These are phyloP conservation scores for Ceratobasidium theobromae DNA, from an alignment of 1,284 basidiomycete species.

Conservation along the genomic window DNA sequence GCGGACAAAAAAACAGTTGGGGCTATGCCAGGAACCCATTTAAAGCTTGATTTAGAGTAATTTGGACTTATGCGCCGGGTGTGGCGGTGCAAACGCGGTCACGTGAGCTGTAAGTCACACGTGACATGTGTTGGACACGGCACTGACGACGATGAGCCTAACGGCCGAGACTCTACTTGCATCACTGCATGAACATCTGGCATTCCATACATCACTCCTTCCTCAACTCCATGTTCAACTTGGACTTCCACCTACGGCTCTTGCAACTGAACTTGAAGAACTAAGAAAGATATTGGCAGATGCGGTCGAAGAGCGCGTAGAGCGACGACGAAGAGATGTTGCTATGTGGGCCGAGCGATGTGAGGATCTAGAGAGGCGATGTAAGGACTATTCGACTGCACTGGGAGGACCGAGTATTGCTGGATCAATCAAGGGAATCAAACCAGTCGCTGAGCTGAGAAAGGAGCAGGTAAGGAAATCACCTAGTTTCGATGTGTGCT, in stretches of 20 bases:
- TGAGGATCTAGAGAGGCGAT: conserved; percentile 60
- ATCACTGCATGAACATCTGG: conserved; percentile 73
- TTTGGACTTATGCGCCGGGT: background rate
- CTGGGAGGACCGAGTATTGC: conserved; percentile 70
- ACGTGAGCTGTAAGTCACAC: background rate
- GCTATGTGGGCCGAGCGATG: conserved; percentile 68
- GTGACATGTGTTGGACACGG: conserved; percentile 6
- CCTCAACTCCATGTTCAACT: conserved; percentile 70
- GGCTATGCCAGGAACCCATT: too few relatives aligned
- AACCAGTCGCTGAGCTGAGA: conserved; percentile 56
- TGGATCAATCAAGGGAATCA: conserved; percentile 50
- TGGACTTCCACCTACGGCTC: conserved; percentile 68
- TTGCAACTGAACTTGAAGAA: conserved; percentile 68
- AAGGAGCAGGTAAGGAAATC: conserved; percentile 45
- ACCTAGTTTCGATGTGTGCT: background rate
- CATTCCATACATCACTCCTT: conserved; percentile 70
- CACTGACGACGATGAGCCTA: conserved; percentile 25
- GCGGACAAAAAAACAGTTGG: too few relatives aligned
- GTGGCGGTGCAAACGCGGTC: conserved; percentile 1
- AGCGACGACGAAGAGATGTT: conserved; percentile 65
- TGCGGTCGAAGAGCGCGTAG: conserved; percentile 69
- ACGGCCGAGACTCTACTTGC: conserved; percentile 55
- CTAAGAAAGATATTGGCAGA: conserved; percentile 67
- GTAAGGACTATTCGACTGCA: conserved; percentile 61
- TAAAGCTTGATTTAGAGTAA: too few relatives aligned